Base-by-base conservation (phyloP, 345 rosid species). In the Pelargonium nanum region DNA sequence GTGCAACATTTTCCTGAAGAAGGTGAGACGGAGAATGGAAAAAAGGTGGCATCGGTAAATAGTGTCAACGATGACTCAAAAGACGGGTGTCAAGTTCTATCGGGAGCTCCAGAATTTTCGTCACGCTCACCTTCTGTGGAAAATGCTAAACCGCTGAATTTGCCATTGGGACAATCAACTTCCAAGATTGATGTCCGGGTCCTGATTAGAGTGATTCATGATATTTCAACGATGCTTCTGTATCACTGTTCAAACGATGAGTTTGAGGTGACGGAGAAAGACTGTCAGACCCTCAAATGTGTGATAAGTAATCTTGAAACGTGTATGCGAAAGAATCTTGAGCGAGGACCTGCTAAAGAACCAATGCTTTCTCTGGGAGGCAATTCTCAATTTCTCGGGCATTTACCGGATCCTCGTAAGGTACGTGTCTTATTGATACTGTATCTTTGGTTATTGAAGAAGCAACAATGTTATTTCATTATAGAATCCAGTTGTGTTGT, bases 211-310 rank as follows among this genome's bases (percentile, higher is more conserved):
- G 73, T 89, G 30, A 68, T 85, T 84, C 80, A 70, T 69, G 77
- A 76, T 68, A 71, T 92, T 56, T 87, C 98, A 63, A 87, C 85
- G 71, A 61, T 85, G 75, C 87, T 92, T 67, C 75, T 79, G 48
- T 69, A 58, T 77, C 78, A 84, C 56, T 83, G 83, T 75, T 84
- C 79, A 51, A 77, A 67, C 60, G 79, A 77, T 59, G 62, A 73
- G 15, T 79, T 72, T 68, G 72, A 71, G 71, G 50, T 89, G 77
- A 81, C 72, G 80, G 79, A 74, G 53, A 73, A 77, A 59, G 87
- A 85, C 40, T 55, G 45, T 62, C 80, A 70, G 70, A 67, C 70
- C 67, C 89, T 92, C 64, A 77, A 83, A 65, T 77, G 66, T 65
- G 86, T 77, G 61, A 70, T 85, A 24, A 68, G 70, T 25, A 85